Evolutionary conservation across 768 basidiomycete genomes (phyloP), one percentile per base, ranked within the genome.

Genomic region (Dacryopinax primogenitus): DNA sequence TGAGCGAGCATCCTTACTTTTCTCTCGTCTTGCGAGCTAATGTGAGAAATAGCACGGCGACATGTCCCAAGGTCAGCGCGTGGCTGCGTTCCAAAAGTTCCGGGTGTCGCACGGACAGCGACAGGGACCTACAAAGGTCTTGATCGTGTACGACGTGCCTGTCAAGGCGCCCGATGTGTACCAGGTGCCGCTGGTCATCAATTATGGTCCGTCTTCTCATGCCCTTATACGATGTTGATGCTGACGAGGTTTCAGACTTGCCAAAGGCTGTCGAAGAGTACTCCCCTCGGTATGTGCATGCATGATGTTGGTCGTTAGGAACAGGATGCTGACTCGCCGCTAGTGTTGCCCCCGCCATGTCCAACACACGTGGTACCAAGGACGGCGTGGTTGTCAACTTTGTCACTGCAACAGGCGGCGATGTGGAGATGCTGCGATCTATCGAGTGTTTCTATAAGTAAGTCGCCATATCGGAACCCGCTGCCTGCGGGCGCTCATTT

Each of bases 361-460:
- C 90, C n/a, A 83, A 89, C 61, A 86, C 73, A 63, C 77, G 79
- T 74, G 88, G 91, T 73, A 82, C 86, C 39, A 86, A 92, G 63
- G 88, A 92, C 64, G 96, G 95, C 32, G 89, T 97, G 63, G 83
- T 96, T 67, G 83, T 99, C 72, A 98, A 95, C 75, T 93, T 98
- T 71, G 94, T 98, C 67, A 96, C 94, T 65, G 95, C 94, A 64
- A 93, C 92, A 15, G 93, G 94, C 33, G 94, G 93, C 41, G 95
- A 98, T 74, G 94, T 97, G 64, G 95, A 98, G 78, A 96, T 97
- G 93, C 79, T 98, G 68, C 84, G 95, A 72, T 90, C 90, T 70
- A 97, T 97, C 81, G 95, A 98, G 80, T 95, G 93, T 82, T 95
- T 92, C 78, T 97, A 95, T 82, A 92, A 92, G 90, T 91, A 69